These are phyloP conservation scores for Penstemon davidsonii DNA, from an alignment of 257 asterid genomes.

Conservation along the genomic window DNA sequence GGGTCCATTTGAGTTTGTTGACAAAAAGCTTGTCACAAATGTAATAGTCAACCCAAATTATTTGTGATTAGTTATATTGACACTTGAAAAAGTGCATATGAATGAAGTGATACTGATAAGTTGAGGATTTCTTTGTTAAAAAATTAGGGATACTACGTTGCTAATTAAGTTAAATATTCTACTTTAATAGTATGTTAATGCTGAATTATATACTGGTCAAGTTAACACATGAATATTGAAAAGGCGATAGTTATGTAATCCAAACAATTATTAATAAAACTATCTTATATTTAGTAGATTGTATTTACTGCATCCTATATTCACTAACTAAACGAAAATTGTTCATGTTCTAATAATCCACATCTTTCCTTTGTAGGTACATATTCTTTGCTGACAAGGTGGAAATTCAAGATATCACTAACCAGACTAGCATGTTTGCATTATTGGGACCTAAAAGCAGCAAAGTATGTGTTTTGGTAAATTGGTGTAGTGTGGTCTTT, in stretches of 20 bases:
- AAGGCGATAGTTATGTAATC: constrained; percentile 2
- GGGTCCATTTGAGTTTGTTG: no score
- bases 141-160: not conserved
- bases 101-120: not conserved
- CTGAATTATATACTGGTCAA: constrained; percentile 6
- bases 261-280: constrained; percentile 8
- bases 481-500: constrained; percentile 15
- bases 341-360: constrained; percentile 11
- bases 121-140: not conserved
- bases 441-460: constrained; percentile 77
- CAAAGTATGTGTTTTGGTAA: constrained; percentile 47
- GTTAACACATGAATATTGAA: constrained; percentile 6
- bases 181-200: not conserved
- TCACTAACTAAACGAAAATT: not conserved
- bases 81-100: no score
- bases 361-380: constrained; percentile 53
- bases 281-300: not conserved
- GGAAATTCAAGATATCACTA: constrained; percentile 81
- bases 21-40: no score
- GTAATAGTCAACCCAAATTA: not conserved
- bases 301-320: not conserved
- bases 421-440: constrained; percentile 75
- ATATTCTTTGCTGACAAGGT: constrained; percentile 92
- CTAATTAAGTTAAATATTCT: not conserved
- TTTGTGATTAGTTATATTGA: not conserved